Evolutionary conservation across 768 basidiomycete genomes (phyloP), one percentile per base, ranked within the genome.

Genomic region (Daedaleopsis sinensis): DNA sequence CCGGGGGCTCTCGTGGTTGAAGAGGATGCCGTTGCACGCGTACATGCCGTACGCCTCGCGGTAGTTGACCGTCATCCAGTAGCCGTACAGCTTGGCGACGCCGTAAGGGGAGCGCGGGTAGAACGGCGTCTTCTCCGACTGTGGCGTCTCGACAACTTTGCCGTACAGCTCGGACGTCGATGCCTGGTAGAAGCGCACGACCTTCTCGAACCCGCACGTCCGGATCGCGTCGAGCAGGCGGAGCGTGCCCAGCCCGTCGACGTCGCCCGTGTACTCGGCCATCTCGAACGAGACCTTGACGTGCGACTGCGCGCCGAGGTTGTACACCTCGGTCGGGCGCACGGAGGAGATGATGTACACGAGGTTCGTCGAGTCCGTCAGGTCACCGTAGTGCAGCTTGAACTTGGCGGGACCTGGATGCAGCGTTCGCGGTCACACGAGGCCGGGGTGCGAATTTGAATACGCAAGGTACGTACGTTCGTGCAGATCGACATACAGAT

Each of bases 231-330:
- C 96, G 59, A 98, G 89, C 60, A 98, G 85, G 67, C 96, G 93
- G 51, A 98, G 86, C 7, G 96, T 98, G 56, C 96, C 96, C 43
- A 98, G 82, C 9, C 89, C 96, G 68, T 98, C 96, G 52, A 98
- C 96, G 71, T 98, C 96, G 53, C 93, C 95, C 0, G 96, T 98
- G 79, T 98, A 98, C 77, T 98, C 96, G 24, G 96, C 93, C 94
- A 98, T 96, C 76, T 98, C 96, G 75, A 98, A 98, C 27, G 95
- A 97, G 66, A 98, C 96, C 76, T 98, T 98, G 80, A 98, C 96
- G 79, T 98, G 96, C 46, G 93, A 94, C 75, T 98, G 96, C 16
- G 96, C 96, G 48, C 94, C 96, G 55, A 98, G 89, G 76, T 98
- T 98, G 85, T 97, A 98, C 62, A 98, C 89, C 77, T 98, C 96